These are phyloP conservation scores for Hevea brasiliensis DNA, from an alignment of 345 rosid genomes.

Conservation along the genomic window DNA sequence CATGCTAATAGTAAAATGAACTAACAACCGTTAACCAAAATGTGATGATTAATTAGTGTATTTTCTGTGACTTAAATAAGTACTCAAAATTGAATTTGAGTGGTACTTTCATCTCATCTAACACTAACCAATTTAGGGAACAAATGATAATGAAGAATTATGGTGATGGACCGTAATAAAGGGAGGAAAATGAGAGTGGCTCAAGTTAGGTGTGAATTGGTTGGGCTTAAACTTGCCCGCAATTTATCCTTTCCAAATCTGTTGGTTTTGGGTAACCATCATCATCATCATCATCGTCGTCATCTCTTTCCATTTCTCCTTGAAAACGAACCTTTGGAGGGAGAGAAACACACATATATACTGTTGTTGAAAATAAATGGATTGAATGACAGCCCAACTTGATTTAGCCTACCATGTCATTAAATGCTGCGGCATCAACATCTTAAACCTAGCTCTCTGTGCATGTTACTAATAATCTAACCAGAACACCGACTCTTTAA, in stretches of 20 bases:
- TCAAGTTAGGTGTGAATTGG: conserved; percentile 16
- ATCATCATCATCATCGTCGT: not conserved
- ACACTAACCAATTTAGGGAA: conserved; percentile 8
- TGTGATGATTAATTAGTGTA: not conserved
- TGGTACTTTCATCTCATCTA: not conserved
- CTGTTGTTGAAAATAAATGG: no score
- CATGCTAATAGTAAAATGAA: not conserved
- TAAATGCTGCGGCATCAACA: conserved; percentile 2
- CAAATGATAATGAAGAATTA: not conserved
- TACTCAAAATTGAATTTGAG: no score
- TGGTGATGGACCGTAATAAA: conserved; percentile 8
- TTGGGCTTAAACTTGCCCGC: conserved; percentile 4
- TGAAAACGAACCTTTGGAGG: not conserved
- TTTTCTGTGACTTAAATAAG: not conserved
- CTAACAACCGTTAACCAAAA: not conserved
- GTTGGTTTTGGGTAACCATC: conserved; percentile 7
- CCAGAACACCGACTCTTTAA: not conserved
- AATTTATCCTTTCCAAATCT: not conserved
- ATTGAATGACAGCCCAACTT: not conserved
- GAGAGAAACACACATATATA: not conserved
- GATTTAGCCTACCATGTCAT: not conserved
- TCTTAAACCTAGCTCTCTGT: not conserved
- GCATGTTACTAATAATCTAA: not conserved
- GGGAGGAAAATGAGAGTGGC: not conserved
- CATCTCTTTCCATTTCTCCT: not conserved